phyloP scores from a whole-genome alignment of 1,284 basidiomycete genomes.

The Ceratobasidium sp. region DNA sequence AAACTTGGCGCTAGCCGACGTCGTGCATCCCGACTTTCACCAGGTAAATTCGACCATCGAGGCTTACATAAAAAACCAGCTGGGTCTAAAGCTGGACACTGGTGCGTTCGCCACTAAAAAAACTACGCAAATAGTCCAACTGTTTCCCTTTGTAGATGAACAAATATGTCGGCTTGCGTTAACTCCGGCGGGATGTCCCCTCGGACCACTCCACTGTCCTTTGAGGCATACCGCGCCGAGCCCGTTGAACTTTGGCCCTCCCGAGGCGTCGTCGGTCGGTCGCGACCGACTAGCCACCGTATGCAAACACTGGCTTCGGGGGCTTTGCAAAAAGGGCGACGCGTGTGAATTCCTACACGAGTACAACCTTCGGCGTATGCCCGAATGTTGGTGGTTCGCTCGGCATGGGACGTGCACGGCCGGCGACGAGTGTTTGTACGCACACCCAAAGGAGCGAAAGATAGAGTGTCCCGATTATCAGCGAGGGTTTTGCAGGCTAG shows the following conservation, averaged over 20 bases:
- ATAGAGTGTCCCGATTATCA: conserved; percentile 97
- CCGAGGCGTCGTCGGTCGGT: conserved; percentile 72
- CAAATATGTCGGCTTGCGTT: conserved; percentile 90
- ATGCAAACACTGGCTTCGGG: conserved; percentile 99
- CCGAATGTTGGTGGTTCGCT: conserved; percentile 99
- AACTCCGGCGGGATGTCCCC: conserved; percentile 84
- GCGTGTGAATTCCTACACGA: conserved; percentile 99
- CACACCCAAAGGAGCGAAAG: conserved; percentile 94
- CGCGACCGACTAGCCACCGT: conserved; percentile 87
- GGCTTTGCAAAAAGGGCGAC: conserved; percentile 98
- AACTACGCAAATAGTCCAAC: conserved; percentile 42
- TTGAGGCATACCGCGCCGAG: conserved; percentile 90
- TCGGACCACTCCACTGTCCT: conserved; percentile 89
- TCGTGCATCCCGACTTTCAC: conserved; percentile 90
- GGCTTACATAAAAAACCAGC: conserved; percentile 83
- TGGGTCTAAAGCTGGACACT: conserved; percentile 92
- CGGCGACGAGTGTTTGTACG: conserved; percentile 98
- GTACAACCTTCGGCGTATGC: conserved; percentile 98
- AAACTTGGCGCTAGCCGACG: conserved; percentile 62
- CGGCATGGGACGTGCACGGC: conserved; percentile 99
- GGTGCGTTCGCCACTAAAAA: conserved; percentile 63
- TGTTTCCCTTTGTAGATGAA: conserved; percentile 69
- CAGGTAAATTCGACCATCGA: conserved; percentile 93
- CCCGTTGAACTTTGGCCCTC: conserved; percentile 82
- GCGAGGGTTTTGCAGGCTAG: conserved; percentile 93